A percentile compares a stretch with the other conserved stretches of the same genome.
phyloP scores from a whole-genome alignment of 768 basidiomycete genomes.

The Trametes sanguinea region DNA sequence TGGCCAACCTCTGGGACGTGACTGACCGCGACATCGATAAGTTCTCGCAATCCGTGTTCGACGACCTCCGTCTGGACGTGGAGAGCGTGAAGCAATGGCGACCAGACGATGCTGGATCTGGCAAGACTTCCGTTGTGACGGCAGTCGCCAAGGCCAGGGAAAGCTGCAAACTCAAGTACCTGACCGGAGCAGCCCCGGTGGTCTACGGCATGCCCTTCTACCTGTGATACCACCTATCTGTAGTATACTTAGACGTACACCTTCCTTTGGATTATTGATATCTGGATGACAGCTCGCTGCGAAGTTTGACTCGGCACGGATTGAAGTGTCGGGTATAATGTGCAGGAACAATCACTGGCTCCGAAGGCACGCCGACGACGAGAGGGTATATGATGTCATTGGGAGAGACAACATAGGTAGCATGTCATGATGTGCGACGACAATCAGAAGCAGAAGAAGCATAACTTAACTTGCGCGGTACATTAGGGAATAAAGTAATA shows the following conservation, averaged over 20 bases:
- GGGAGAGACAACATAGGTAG: too few relatives aligned
- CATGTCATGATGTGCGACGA: too few relatives aligned
- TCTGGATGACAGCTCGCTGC: too few relatives aligned
- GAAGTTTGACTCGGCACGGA: too few relatives aligned
- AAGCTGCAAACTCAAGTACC: slow-evolving; percentile 84
- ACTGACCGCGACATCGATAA: slow-evolving; percentile 98
- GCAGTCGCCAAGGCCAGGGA: slow-evolving; percentile 83
- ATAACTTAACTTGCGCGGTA: slow-evolving; percentile 2
- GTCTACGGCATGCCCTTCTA: slow-evolving; percentile 97
- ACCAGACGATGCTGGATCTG: slow-evolving; percentile 21
- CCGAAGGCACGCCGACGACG: too few relatives aligned
- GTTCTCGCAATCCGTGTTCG: slow-evolving; percentile 82
- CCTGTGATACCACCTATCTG: slow-evolving; percentile 40
- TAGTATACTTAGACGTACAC: background rate
- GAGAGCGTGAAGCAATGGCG: slow-evolving; percentile 29
- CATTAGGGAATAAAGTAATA: slow-evolving; percentile 6
- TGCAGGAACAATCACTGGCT: too few relatives aligned
- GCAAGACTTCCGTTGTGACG: slow-evolving; percentile 55
- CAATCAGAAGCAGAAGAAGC: too few relatives aligned
- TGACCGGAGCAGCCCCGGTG: slow-evolving; percentile 94
- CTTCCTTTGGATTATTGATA: too few relatives aligned
- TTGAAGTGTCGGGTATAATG: too few relatives aligned
- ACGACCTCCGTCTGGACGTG: slow-evolving; percentile 57
- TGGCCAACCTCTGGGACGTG: slow-evolving; percentile 98
- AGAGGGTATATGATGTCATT: too few relatives aligned